Evolutionary conservation across 768 basidiomycete genomes (phyloP).

Genomic region (Lactarius akahatsu): DNA sequence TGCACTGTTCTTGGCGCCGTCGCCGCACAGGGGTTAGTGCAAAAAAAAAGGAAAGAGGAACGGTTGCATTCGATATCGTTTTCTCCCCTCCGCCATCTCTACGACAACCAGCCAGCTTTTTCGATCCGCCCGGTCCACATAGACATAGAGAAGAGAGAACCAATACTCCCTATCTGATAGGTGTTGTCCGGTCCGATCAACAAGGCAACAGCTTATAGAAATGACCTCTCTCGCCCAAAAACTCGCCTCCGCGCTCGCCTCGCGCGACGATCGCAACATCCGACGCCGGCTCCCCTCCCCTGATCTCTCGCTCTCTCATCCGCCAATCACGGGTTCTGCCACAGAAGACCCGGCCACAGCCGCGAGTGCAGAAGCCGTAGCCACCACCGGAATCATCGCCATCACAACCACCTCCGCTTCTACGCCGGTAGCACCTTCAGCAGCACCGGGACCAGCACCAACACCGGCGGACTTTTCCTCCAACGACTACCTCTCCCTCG

Average conservation of each 20-base stretch:
- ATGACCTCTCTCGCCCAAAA: slow-evolving; percentile 40
- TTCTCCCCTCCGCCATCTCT: background rate
- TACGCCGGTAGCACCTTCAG: background rate
- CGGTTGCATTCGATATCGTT: background rate
- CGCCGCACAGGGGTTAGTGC: background rate
- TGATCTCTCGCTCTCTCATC: slow-evolving; percentile 22
- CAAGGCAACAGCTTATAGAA: background rate
- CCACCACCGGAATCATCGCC: background rate
- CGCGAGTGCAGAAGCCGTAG: background rate
- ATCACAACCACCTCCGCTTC: background rate
- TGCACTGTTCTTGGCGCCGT: background rate
- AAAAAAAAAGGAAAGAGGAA: background rate
- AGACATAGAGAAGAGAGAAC: background rate
- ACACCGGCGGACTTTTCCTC: slow-evolving; percentile 67
- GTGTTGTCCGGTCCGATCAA: background rate
- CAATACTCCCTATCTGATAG: background rate
- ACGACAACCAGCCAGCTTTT: background rate
- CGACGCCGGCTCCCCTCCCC: slow-evolving; percentile 67
- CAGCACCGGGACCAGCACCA: slow-evolving; percentile 25
- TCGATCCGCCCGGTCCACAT: background rate
- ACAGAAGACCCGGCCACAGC: no score
- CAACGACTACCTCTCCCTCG: slow-evolving; percentile 89
- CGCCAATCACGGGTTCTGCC: background rate
- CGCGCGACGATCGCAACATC: slow-evolving; percentile 65
- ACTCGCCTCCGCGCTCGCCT: slow-evolving; percentile 54